These are phyloP conservation scores for Schizosaccharomyces japonicus DNA, from an alignment of 805 yeast genomes.

Conservation along the genomic window DNA sequence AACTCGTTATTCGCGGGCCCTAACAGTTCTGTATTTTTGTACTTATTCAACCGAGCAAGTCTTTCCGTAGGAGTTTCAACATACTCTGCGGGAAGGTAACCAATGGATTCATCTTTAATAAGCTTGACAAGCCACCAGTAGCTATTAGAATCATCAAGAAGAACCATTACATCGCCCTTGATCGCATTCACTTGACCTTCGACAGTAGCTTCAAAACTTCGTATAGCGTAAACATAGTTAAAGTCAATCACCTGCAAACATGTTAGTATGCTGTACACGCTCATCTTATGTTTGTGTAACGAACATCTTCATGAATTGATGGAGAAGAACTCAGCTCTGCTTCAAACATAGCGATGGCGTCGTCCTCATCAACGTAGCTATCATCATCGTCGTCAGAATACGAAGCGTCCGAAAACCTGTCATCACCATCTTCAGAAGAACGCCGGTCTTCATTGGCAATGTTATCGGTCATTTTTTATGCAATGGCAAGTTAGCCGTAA, in stretches of 20 bases:
- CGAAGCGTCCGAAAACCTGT: no score
- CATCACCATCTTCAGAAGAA: no score
- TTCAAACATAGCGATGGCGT: slow-evolving; percentile 12
- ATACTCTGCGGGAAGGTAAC: slow-evolving; percentile 92
- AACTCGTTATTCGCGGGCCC: neutral
- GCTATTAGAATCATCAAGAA: slow-evolving; percentile 70
- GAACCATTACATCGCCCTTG: slow-evolving; percentile 59
- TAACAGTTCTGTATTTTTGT: slow-evolving; percentile 50
- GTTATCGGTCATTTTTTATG: no score
- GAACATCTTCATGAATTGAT: slow-evolving; percentile 21
- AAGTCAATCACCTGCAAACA: slow-evolving; percentile 71
- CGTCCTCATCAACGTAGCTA: slow-evolving; percentile 13
- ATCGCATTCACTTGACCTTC: slow-evolving; percentile 65
- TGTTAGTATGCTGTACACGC: slow-evolving; percentile 15
- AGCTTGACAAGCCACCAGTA: slow-evolving; percentile 86
- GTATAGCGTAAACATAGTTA: slow-evolving; percentile 59
- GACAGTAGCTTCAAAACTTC: slow-evolving; percentile 76
- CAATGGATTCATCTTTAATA: slow-evolving; percentile 41
- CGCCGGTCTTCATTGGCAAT: no score
- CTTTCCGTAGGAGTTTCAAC: slow-evolving; percentile 79
- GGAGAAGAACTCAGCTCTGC: slow-evolving; percentile 41
- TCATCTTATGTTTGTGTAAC: slow-evolving; percentile 14
- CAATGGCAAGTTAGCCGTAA: no score
- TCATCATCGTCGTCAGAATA: slow-evolving; percentile 20
- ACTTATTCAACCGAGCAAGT: slow-evolving; percentile 73